Conservation (phyloP, 306 rosid species). For the Quercus bicolor region DNA sequence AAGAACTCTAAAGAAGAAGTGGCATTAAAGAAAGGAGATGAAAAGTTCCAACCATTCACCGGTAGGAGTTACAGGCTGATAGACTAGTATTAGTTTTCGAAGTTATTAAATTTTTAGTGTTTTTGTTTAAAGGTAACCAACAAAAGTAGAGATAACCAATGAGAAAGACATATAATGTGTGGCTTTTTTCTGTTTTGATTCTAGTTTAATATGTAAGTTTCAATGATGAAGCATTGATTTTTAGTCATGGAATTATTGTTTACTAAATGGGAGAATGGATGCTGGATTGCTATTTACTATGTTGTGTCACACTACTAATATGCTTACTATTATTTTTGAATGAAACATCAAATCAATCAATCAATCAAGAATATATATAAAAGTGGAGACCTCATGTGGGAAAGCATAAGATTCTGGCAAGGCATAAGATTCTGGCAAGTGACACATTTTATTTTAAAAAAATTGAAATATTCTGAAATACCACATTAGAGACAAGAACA, state of each 20-base stretch:
- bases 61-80: not conserved
- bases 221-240: not conserved
- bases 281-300: not conserved
- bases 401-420: too few relatives aligned
- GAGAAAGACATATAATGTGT: not conserved
- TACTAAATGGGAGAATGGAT: not conserved
- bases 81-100: not conserved
- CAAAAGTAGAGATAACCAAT: not conserved
- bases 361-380: too few relatives aligned
- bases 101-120: not conserved
- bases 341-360: too few relatives aligned
- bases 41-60: not conserved
- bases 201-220: not conserved
- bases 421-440: fast-evolving
- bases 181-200: not conserved
- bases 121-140: not conserved
- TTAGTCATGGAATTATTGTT: not conserved
- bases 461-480: too few relatives aligned
- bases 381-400: fast-evolving
- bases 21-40: not conserved
- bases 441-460: fast-evolving
- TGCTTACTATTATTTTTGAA: too few relatives aligned
- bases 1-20: not conserved
- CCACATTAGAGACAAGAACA: too few relatives aligned
- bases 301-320: not conserved